phyloP scores from a whole-genome alignment of 768 basidiomycete species.

The Lactifluus subvellereus region DNA sequence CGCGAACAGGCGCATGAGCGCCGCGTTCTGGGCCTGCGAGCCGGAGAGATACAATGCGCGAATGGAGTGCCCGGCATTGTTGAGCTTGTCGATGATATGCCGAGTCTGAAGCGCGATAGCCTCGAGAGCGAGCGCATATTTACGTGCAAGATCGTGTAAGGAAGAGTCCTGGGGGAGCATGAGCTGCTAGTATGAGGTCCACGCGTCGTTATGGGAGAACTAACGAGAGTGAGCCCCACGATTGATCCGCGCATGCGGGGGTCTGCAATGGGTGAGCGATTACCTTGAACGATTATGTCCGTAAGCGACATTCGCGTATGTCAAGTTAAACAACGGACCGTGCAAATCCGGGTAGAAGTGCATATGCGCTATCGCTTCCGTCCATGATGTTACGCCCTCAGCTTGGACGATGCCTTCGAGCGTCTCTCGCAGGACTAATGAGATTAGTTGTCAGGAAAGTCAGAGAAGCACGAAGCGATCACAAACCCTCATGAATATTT shows the following conservation, averaged over 20 bases:
- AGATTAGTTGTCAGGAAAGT: background rate
- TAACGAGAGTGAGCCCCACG: slow-evolving; percentile 73
- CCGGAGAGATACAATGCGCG: slow-evolving; percentile 87
- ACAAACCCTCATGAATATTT: slow-evolving; percentile 52
- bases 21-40: slow-evolving; percentile 85
- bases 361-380: slow-evolving; percentile 83
- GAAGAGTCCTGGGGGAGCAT: slow-evolving; percentile 48
- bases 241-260: slow-evolving; percentile 92
- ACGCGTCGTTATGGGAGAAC: slow-evolving; percentile 15
- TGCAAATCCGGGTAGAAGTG: slow-evolving; percentile 96
- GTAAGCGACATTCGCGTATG: background rate
- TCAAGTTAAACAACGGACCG: slow-evolving; percentile 40
- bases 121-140: slow-evolving; percentile 88
- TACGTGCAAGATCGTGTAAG: slow-evolving; percentile 77
- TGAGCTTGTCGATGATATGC: slow-evolving; percentile 90
- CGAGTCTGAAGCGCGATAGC: slow-evolving; percentile 91
- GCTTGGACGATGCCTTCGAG: slow-evolving; percentile 63
- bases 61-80: slow-evolving; percentile 78
- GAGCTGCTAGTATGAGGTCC: background rate
- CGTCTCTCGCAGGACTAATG: slow-evolving; percentile 62
- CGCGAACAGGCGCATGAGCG: slow-evolving; percentile 86
- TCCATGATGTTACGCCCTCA: slow-evolving; percentile 50
- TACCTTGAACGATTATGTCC: slow-evolving; percentile 47
- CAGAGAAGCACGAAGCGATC: background rate
- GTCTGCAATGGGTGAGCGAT: slow-evolving; percentile 94